A percentile compares a stretch with the other conserved stretches of the same genome.
These are phyloP conservation scores for Lodderomyces elongisporus DNA, from an alignment of 1,139 yeast genomes.

Conservation along the genomic window DNA sequence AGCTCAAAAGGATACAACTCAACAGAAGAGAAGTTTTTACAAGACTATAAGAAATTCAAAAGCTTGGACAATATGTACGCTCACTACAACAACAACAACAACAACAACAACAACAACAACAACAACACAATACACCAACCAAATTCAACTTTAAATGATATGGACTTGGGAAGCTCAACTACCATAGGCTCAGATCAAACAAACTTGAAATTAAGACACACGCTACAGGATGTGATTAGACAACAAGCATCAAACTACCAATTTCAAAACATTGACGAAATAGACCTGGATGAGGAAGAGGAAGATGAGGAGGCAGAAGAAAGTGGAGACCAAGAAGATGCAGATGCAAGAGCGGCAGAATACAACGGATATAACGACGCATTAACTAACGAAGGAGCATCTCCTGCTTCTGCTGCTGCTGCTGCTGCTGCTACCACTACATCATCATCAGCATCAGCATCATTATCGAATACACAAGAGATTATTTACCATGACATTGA, in stretches of 20 bases:
- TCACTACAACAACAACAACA: constrained; percentile 12
- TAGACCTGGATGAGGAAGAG: constrained; percentile 14
- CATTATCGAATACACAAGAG: constrained; percentile 19
- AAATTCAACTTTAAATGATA: constrained; percentile 4
- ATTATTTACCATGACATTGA: constrained; percentile 24
- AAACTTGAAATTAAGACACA: constrained; percentile 4
- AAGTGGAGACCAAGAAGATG: constrained; percentile 2
- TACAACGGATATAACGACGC: too few species aligned
- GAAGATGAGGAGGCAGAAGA: constrained; percentile 7
- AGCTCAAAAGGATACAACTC: constrained; percentile 17
- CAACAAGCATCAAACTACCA: constrained; percentile 6
- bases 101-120: constrained; percentile 8
- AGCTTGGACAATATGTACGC: constrained; percentile 33
- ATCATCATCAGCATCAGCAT: constrained; percentile 9
- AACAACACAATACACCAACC: background rate
- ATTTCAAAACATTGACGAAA: constrained; percentile 6
- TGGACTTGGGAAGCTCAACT: constrained; percentile 5
- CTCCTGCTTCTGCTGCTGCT: background rate
- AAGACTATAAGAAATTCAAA: constrained; percentile 29
- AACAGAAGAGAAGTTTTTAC: constrained; percentile 31
- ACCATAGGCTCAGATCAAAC: constrained; percentile 4
- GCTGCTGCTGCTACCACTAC: background rate
- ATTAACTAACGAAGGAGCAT: constrained; percentile 1
- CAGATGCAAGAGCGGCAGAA: constrained; percentile 3
- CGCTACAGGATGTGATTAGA: constrained; percentile 27